phyloP scores from a whole-genome alignment of 257 asterid species.

The Forsythia suspensa region DNA sequence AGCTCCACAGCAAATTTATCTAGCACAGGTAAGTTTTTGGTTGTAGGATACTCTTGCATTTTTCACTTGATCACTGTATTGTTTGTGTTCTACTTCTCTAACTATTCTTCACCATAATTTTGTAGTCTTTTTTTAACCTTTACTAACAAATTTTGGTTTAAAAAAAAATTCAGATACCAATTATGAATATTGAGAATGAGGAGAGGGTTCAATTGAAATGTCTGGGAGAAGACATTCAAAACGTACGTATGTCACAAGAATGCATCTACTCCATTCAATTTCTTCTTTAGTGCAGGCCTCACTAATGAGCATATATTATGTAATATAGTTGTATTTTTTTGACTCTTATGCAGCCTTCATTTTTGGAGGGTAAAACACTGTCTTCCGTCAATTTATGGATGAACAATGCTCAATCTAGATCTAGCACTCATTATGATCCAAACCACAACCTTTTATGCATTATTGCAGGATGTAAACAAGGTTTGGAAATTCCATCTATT shows the following conservation, averaged over 20 bases:
- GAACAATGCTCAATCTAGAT: conserved; percentile 47
- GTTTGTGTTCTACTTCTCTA: conserved; percentile 9
- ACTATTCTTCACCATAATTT: background rate
- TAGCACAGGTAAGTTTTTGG: conserved; percentile 73
- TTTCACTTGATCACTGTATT: conserved; percentile 1
- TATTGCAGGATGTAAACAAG: conserved; percentile 48
- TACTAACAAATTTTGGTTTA: background rate
- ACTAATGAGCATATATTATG: background rate
- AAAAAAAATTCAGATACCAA: conserved; percentile 64
- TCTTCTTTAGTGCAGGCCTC: background rate
- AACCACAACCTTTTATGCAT: conserved; percentile 53
- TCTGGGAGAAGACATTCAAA: conserved; percentile 73
- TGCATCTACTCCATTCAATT: conserved; percentile 7
- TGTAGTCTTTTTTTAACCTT: background rate
- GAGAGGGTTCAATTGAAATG: conserved; percentile 76
- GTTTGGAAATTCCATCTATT: conserved; percentile 18
- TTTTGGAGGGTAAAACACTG: conserved; percentile 37
- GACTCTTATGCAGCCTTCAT: conserved; percentile 36
- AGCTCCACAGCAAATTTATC: conserved; percentile 71
- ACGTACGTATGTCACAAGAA: conserved; percentile 37
- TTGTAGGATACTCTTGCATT: background rate
- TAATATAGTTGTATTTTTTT: background rate
- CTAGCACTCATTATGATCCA: conserved; percentile 60
- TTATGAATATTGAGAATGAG: conserved; percentile 58
- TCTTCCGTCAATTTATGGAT: conserved; percentile 53